A percentile compares a stretch with the other conserved stretches of the same genome.
Evolutionary conservation across 805 yeast genomes (phyloP).

Genomic region (Suhomyces vadensis): DNA sequence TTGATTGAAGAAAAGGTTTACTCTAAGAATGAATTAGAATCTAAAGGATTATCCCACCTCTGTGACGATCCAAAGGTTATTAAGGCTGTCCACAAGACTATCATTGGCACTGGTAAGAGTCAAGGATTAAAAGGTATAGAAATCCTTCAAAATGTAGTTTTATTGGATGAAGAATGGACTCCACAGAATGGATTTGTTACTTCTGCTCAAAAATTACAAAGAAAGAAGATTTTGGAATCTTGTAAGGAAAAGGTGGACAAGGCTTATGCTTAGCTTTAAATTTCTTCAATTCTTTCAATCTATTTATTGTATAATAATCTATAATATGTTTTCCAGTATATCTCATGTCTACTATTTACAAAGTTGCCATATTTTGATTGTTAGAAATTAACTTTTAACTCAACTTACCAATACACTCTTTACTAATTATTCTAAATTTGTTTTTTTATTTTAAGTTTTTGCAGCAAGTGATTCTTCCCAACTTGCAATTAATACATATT

Average conservation of each 20-base stretch:
- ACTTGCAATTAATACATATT: no score
- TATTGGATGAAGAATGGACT: slow-evolving; percentile 94
- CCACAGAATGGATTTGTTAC: slow-evolving; percentile 94
- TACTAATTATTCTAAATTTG: background rate
- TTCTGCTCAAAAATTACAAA: slow-evolving; percentile 93
- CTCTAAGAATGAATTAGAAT: slow-evolving; percentile 49
- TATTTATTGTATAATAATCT: background rate
- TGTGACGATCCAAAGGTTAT: slow-evolving; percentile 58
- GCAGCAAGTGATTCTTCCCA: background rate
- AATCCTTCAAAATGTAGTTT: slow-evolving; percentile 71
- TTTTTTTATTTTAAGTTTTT: background rate
- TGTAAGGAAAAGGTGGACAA: slow-evolving; percentile 67
- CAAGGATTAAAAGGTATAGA: slow-evolving; percentile 88
- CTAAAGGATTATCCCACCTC: slow-evolving; percentile 47
- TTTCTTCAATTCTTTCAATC: background rate
- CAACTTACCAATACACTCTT: background rate
- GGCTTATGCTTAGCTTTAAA: slow-evolving; percentile 45
- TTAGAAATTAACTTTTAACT: background rate
- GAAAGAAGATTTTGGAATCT: slow-evolving; percentile 79
- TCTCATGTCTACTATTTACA: background rate
- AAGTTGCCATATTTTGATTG: background rate
- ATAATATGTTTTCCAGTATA: background rate
- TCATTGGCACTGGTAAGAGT: slow-evolving; percentile 72
- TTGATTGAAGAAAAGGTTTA: slow-evolving; percentile 53
- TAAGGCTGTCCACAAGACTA: slow-evolving; percentile 53